A percentile compares a stretch with the other conserved stretches of the same genome.
phyloP scores from a whole-genome alignment of 2,329 filamentous ascomycete genomes.

The Pseudogymnoascus sp. region DNA sequence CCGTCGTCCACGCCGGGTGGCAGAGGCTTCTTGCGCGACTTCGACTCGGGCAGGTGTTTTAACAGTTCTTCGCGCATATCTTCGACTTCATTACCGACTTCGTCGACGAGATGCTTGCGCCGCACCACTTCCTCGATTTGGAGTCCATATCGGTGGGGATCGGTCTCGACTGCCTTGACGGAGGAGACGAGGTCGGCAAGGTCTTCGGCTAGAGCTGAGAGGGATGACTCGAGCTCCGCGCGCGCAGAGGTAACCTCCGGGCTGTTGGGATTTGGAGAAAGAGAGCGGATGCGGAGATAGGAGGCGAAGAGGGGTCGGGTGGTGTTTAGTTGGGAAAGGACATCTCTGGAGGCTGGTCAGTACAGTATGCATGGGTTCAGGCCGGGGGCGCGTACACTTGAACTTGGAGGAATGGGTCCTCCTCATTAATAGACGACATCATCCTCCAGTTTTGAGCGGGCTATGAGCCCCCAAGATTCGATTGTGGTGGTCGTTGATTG shows the following conservation, averaged over 20 bases:
- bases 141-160: conserved; percentile 82
- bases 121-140: conserved; percentile 75
- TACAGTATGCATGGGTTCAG: conserved; percentile 11
- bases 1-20: conserved; percentile 39
- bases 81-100: conserved; percentile 83
- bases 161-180: conserved; percentile 78
- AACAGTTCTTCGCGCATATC: conserved; percentile 80
- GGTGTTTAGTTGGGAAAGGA: conserved; percentile 72
- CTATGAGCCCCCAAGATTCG: conserved; percentile 8
- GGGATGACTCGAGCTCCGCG: conserved; percentile 58
- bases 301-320: conserved; percentile 86
- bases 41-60: conserved; percentile 43
- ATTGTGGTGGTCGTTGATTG: conserved; percentile 6
- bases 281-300: conserved; percentile 90
- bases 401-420: conserved; percentile 67
- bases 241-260: conserved; percentile 80
- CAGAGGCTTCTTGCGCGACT: conserved; percentile 51
- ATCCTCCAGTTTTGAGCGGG: conserved; percentile 33
- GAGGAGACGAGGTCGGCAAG: conserved; percentile 82
- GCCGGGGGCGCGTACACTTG: conserved; percentile 48
- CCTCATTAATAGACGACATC: conserved; percentile 62
- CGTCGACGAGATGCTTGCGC: conserved; percentile 74
- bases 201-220: conserved; percentile 70
- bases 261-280: conserved; percentile 62
- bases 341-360: conserved; percentile 56